Evolutionary conservation across 805 yeast genomes (phyloP), one percentile per base, ranked within the genome.

Genomic region (Saccharomycopsis malanga): DNA sequence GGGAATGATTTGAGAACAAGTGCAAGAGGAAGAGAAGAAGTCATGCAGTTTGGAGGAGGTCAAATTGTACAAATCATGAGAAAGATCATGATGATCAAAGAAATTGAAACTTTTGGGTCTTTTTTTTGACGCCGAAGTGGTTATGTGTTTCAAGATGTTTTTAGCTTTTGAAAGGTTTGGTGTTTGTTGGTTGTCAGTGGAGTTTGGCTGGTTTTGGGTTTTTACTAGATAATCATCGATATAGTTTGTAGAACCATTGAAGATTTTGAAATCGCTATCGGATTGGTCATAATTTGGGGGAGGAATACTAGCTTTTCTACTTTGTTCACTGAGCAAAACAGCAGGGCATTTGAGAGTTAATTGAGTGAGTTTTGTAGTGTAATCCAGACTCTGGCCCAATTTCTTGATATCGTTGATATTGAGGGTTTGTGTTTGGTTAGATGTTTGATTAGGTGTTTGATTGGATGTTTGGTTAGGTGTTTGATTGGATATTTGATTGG

Each of bases 201-300:
- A n/a, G n/a, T n/a, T n/a, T n/a, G n/a, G n/a, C n/a, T n/a, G n/a
- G n/a, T n/a, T n/a, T n/a, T n/a, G n/a, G n/a, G n/a, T n/a, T n/a
- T n/a, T n/a, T n/a, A n/a, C n/a, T n/a, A n/a, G n/a, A n/a, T n/a
- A n/a, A n/a, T n/a, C n/a, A n/a, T 27, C 12, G 30, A 12, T 27
- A 27, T 9, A 27, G 7, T 27, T 12, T 12, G 30, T 27, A 9
- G 12, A 7, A 9, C 12, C 12, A 7, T 27, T 36, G 39, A 5
- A 6, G 7, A 36, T 17, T 9, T 34, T 34, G 20, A 10, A 17
- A 34, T 34, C 20, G 15, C 7, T 34, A 34, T n/a, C 37, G n/a
- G n/a, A 9, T 29, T 39, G n/a, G 23, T 27, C 27, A 38, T 43
- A 43, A 15, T 35, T 37, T 41, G 49, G 49, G 7, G 49, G 49